Evolutionary conservation across 768 basidiomycete species (phyloP).

Genomic region (Kwoniella mangroviensis): DNA sequence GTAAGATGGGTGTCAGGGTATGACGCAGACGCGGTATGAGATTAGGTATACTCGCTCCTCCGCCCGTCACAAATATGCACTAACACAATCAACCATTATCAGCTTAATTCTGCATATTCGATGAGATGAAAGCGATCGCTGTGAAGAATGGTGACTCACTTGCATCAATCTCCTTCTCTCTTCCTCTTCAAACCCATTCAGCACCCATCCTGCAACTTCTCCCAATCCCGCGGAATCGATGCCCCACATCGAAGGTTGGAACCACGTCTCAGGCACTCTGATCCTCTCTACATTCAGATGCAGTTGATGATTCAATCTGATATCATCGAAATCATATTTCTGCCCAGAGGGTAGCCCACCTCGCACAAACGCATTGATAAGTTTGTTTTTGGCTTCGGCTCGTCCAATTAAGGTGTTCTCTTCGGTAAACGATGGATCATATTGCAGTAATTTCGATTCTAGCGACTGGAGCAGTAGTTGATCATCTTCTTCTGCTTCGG

Average conservation of each 20-base stretch:
- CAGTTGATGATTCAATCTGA: slow-evolving; percentile 64
- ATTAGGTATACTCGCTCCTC: slow-evolving; percentile 74
- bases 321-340: slow-evolving; percentile 67
- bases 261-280: slow-evolving; percentile 89
- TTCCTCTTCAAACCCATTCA: slow-evolving; percentile 70
- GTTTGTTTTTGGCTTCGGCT: slow-evolving; percentile 75
- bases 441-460: slow-evolving; percentile 76
- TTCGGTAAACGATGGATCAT: slow-evolving; percentile 82
- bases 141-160: slow-evolving; percentile 60
- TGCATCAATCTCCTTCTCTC: slow-evolving; percentile 76
- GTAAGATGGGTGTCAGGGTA: slow-evolving; percentile 79
- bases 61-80: slow-evolving; percentile 90
- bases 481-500: slow-evolving; percentile 89
- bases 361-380: slow-evolving; percentile 77
- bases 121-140: not conserved
- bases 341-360: slow-evolving; percentile 52
- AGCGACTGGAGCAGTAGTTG: slow-evolving; percentile 70
- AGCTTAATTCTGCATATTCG: slow-evolving; percentile 3
- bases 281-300: slow-evolving; percentile 89
- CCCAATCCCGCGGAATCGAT: slow-evolving; percentile 91
- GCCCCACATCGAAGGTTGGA: slow-evolving; percentile 91
- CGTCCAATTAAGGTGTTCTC: slow-evolving; percentile 82
- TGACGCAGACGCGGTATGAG: slow-evolving; percentile 71
- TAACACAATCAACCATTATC: slow-evolving; percentile 51
- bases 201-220: slow-evolving; percentile 85